These are phyloP conservation scores for Aureobasidium sp. DNA, from an alignment of 2,329 filamentous ascomycete species.

Conservation along the genomic window DNA sequence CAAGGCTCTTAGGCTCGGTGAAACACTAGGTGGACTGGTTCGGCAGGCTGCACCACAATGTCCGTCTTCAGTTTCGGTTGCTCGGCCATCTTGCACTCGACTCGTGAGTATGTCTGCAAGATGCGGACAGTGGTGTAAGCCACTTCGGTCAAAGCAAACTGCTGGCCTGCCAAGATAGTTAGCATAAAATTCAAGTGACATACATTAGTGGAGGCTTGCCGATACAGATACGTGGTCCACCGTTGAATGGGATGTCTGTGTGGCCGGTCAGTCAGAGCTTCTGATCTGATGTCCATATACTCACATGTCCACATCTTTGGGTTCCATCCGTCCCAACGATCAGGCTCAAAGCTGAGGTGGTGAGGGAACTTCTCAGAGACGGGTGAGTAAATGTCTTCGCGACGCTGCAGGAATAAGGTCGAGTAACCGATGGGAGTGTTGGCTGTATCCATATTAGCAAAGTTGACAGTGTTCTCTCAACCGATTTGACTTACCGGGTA, in stretches of 20 bases:
- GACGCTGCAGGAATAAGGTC: conserved; percentile 43
- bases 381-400: conserved; percentile 42
- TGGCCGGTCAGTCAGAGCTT: background rate
- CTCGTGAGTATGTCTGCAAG: conserved; percentile 36
- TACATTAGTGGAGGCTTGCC: background rate
- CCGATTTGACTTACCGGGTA: conserved; percentile 20
- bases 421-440: conserved; percentile 42
- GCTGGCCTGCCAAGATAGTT: conserved; percentile 31
- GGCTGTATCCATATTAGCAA: conserved; percentile 20
- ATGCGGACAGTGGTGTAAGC: conserved; percentile 42
- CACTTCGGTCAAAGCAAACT: conserved; percentile 46
- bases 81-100: conserved; percentile 35
- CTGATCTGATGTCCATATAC: conserved; percentile 5
- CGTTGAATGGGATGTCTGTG: conserved; percentile 39
- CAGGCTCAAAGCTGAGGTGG: conserved; percentile 38
- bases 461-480: background rate
- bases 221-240: conserved; percentile 43
- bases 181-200: background rate
- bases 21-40: conserved; percentile 12
- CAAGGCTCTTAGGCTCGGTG: background rate
- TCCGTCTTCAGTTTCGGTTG: conserved; percentile 38
- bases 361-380: conserved; percentile 32
- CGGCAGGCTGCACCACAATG: conserved; percentile 42
- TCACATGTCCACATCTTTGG: conserved; percentile 41
- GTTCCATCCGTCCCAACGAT: conserved; percentile 45